Evolutionary conservation across 805 yeast genomes (phyloP).

Genomic region (Kluyveromyces nonfermentans): DNA sequence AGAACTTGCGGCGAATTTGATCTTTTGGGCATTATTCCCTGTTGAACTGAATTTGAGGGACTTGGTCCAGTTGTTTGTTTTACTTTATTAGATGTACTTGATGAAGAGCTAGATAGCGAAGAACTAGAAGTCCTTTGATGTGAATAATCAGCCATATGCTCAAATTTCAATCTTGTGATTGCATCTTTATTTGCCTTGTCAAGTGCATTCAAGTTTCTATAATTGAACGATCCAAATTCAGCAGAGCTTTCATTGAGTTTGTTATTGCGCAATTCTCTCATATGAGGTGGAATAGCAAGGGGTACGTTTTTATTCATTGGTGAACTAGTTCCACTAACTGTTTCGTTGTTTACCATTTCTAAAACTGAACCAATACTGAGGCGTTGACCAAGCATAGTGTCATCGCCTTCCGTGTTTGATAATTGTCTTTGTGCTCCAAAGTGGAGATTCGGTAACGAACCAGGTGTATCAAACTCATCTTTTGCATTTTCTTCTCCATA

Average conservation of each 20-base stretch:
- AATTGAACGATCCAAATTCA: constrained; percentile 90
- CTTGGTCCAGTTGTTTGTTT: neutral
- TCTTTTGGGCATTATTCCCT: constrained; percentile 4
- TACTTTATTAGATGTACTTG: constrained; percentile 17
- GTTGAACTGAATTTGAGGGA: neutral
- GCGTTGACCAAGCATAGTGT: constrained; percentile 17
- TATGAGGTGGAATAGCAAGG: constrained; percentile 43
- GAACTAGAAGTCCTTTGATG: constrained; percentile 25
- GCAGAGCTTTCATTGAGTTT: constrained; percentile 57
- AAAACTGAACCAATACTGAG: constrained; percentile 23
- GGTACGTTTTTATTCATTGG: constrained; percentile 34
- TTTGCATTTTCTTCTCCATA: constrained; percentile 2
- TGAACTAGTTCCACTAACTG: constrained; percentile 26
- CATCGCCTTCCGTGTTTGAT: constrained; percentile 8
- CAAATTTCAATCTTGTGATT: constrained; percentile 75
- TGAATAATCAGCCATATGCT: constrained; percentile 43
- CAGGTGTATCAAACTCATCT: neutral
- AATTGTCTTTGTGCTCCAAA: constrained; percentile 2
- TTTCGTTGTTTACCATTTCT: constrained; percentile 19
- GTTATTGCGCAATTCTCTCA: constrained; percentile 65
- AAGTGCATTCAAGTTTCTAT: constrained; percentile 77
- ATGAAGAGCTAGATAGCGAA: constrained; percentile 32
- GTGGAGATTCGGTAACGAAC: neutral
- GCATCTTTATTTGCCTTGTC: constrained; percentile 93
- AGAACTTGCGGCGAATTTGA: constrained; percentile 20